Base-by-base conservation (phyloP, 1,284 basidiomycete genomes). In the Tilletia setariae region DNA sequence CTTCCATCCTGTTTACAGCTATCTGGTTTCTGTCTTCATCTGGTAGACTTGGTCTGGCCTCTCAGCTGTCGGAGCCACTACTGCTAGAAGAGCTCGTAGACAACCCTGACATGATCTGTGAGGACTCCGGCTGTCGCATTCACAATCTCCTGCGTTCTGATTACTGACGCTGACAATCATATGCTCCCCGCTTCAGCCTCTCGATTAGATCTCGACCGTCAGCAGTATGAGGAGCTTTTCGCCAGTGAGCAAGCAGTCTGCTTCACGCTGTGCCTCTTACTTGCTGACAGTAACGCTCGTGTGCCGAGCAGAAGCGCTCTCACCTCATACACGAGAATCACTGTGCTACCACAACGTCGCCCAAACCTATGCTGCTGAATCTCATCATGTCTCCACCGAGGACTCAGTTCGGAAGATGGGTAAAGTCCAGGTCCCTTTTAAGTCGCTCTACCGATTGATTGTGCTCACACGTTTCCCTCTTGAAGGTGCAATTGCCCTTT, bases 361-460 rank as follows among this genome's bases (percentile, higher is more conserved):
- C 16, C 19, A 49, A 23, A 19, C 16, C 46, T 19, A 49, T 6
- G 46, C 6, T 49, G 46, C 16, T 16, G 16, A 19, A 19, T 11
- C 56, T 61, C 56, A 61, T 61, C 56, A 23, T n/a, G 13, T 53
- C 51, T 53, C 28, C 28, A 40, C 56, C 21, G 56, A 61, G 3
- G 56, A 61, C 9, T n/a, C 28, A 30, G 9, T 61, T 4, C 56
- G 56, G 4, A 61, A 61, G 56, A 25, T 28, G 6, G 56, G 56
- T 61, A 30, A 61, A 30, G 4, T 35, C 19, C 46, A 49, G 9
- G 11, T 28, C 8, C 53, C n/a, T 6, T 23, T 25, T 2, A 11
- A 40, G 35, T 40, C 35, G 11, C 4, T 40, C 35, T 40, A 11
- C 53, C 28, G 1, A 8, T 1, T 28, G 1, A 28, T 28, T 8